Evolutionary conservation across 495 filamentous ascomycete species (phyloP).

Genomic region (Aspergillus haitiensis): DNA sequence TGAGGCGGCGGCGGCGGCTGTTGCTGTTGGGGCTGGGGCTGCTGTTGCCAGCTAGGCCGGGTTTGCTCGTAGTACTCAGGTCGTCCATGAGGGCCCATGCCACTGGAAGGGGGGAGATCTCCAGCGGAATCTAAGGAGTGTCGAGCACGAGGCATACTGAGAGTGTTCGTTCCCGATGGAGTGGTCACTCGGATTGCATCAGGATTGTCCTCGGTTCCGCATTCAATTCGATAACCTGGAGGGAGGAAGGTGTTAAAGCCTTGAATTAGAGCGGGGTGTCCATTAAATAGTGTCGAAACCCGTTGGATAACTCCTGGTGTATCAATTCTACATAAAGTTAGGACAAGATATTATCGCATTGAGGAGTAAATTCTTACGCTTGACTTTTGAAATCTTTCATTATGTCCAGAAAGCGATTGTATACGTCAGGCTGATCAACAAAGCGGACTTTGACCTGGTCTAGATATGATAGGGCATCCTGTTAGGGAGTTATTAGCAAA

Average conservation of each 20-base stretch:
- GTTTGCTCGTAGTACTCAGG: constrained; percentile 51
- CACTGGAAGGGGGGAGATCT: constrained; percentile 36
- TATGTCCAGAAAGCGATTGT: constrained; percentile 96
- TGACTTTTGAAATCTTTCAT: constrained; percentile 99
- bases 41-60: constrained; percentile 49
- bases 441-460: constrained; percentile 99
- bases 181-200: constrained; percentile 97
- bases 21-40: constrained; percentile 53
- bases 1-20: constrained; percentile 27
- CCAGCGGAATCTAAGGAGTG: constrained; percentile 48
- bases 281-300: constrained; percentile 94
- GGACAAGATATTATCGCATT: constrained; percentile 5
- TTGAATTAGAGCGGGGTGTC: constrained; percentile 94
- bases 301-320: constrained; percentile 97
- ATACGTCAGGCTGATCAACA: constrained; percentile 93
- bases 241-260: constrained; percentile 99
- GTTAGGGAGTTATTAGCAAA: constrained; percentile 24
- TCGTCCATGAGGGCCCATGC: constrained; percentile 38
- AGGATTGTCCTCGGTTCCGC: constrained; percentile 84
- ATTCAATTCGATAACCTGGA: constrained; percentile 96
- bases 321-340: constrained; percentile 68
- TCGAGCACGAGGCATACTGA: constrained; percentile 55
- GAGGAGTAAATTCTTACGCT: constrained; percentile 59
- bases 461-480: constrained; percentile 96
- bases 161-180: constrained; percentile 76